Percentiles rank a stretch among this genome's conserved stretches.
Evolutionary conservation across 2,329 filamentous ascomycete genomes (phyloP).

Genomic region (Aspergillus terreus): DNA sequence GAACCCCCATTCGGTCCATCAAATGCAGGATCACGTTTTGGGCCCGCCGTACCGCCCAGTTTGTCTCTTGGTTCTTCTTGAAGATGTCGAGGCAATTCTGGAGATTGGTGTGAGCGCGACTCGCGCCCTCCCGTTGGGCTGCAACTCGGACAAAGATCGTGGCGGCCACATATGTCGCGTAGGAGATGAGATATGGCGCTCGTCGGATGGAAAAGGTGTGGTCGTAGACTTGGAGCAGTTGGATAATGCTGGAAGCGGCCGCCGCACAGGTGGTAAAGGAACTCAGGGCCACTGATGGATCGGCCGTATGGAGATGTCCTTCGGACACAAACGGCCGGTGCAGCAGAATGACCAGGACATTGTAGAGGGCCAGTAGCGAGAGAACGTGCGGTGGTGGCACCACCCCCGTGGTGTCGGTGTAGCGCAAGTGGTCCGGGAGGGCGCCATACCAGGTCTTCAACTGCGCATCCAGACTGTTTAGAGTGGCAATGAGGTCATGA

Average conservation of each 20-base stretch:
- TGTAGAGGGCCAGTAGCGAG: constrained; percentile 47
- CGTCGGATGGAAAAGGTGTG: constrained; percentile 43
- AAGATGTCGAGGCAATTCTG: constrained; percentile 47
- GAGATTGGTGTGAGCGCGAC: constrained; percentile 39
- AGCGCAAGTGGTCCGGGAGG: constrained; percentile 43
- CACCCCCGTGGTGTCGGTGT: constrained; percentile 22
- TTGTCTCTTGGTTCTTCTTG: constrained; percentile 49
- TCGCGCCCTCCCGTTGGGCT: constrained; percentile 41
- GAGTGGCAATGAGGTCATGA: constrained; percentile 29
- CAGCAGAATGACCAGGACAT: constrained; percentile 52
- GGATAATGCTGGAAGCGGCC: constrained; percentile 46
- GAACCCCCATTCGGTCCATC: constrained; percentile 44
- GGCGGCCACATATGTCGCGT: constrained; percentile 54
- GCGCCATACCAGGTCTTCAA: constrained; percentile 41
- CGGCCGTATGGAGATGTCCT: constrained; percentile 40
- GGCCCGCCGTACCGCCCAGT: constrained; percentile 48
- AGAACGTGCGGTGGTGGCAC: constrained; percentile 46
- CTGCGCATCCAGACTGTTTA: constrained; percentile 39
- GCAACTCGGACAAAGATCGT: constrained; percentile 53
- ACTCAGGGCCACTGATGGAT: constrained; percentile 39
- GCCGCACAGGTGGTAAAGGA: constrained; percentile 46
- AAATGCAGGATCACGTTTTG: constrained; percentile 44
- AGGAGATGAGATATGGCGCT: constrained; percentile 51
- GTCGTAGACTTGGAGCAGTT: constrained; percentile 45
- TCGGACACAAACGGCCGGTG: constrained; percentile 50